Base-by-base conservation (phyloP, 371 early-diverging fungal species). In the Mucor lusitanicus region DNA sequence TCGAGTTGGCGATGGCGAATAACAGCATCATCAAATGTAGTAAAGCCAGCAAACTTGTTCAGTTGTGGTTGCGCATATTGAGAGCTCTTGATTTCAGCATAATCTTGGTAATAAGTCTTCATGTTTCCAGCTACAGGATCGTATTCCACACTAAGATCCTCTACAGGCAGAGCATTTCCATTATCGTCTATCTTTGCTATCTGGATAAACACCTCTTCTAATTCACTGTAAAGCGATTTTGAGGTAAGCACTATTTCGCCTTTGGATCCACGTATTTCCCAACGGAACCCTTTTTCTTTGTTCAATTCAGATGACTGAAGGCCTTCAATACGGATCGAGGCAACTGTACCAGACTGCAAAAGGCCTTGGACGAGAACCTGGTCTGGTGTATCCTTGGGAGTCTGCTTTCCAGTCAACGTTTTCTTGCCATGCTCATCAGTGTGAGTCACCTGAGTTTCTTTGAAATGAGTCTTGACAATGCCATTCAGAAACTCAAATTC, bases 341-440 rank as follows among this genome's bases (percentile, higher is more conserved):
- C 61, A 0, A 33, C 32, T 17, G 61, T 48, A 1, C 61, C 61
- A 12, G 46, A 44, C 28, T 61, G 17, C 9, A 61, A 46, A 21
- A 61, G 28, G 33, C 61, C 61, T 19, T 61, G 61, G 5, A 48
- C 48, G 19, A 61, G 30, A 8, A 61, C 32, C 15, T 61, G 61
- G 32, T 61, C 61, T 44, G 44, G 28, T 28, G 27, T 44, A 19
- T 19, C 30, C 19, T 19, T 44, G 13, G 3, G 17, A 44, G 19
- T 19, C 48, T n/a, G 2, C n/a, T 46, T 11, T 42, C 61, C 21
- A 7, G 25, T 30, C 13, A 30, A 5, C 4, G 12, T 13, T 2
- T 54, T 54, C 28, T 54, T 54, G 28, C 13, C 55, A 13, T 54
- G 25, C 4, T 54, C 12, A 28, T 54, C 17, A 30, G 28, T 54